Evolutionary conservation across 495 filamentous ascomycete genomes (phyloP), one percentile per base, ranked within the genome.

Genomic region (Gamarada debralockiae): DNA sequence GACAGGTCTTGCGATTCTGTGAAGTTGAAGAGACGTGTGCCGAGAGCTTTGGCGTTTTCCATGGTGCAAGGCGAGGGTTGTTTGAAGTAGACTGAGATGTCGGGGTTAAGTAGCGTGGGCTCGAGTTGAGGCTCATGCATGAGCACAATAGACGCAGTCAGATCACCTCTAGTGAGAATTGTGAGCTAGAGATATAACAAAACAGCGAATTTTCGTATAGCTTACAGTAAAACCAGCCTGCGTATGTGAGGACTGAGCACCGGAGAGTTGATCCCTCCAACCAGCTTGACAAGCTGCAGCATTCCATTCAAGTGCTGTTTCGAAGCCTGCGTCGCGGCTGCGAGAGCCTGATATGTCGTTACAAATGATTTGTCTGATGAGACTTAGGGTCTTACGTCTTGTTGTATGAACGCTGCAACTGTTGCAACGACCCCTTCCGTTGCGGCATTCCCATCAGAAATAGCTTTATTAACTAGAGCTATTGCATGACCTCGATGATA

Each of bases 341-440:
- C 42, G 18, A 47, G 52, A 15, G 22, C 22, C 57, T 59, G n/a
- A 10, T 13, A 40, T 38, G 4, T n/a, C 20, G 39, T 27, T 14
- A n/a, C 12, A 22, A 10, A 15, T 13, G 23, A 22, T 18, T 2
- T 15, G 2, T 18, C 10, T 29, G 27, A 10, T 29, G 5, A 29
- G 27, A 29, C 10, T 5, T 29, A 29, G 27, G n/a, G 9, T 18
- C 52, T 7, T 50, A 55, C 51, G 17, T 59, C 52, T 43, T 59
- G 51, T 22, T 51, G 52, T 47, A 40, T 18, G 24, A 59, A 58
- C 1, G 45, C 13, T 2, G 27, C 34, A 42, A 59, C 42, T 13
- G 52, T 43, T 33, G 48, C 48, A 21, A 59, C 48, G 5, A 52
- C 55, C n/a, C 57, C 57, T 31, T 59, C 57, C 46, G 50, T 42